phyloP scores from a whole-genome alignment of 1,139 yeast species.

The Pneumocystis jirovecii region DNA sequence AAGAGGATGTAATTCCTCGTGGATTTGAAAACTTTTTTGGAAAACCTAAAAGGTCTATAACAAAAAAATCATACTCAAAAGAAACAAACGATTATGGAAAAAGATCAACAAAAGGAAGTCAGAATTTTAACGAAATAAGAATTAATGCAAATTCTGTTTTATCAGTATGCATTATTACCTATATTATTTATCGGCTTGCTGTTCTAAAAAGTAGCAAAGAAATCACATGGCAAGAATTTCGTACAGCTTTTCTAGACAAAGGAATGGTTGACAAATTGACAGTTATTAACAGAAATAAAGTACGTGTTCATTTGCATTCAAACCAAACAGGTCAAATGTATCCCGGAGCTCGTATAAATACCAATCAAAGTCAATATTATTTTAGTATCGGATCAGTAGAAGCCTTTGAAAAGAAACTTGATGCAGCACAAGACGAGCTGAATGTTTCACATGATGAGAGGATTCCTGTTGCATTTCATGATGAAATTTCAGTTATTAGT shows the following conservation, averaged over 20 bases:
- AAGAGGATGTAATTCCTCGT: conserved; percentile 3
- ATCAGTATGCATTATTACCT: conserved; percentile 5
- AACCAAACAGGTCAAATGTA: conserved; percentile 31
- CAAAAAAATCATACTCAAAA: conserved; percentile 4
- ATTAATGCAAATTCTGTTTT: conserved; percentile 8
- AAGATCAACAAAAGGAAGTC: conserved; percentile 5
- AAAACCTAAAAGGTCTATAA: neutral
- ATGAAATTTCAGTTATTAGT: conserved; percentile 49
- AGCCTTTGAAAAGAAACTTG: conserved; percentile 73
- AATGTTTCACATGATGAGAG: conserved; percentile 49
- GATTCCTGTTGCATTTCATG: conserved; percentile 69
- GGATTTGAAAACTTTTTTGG: conserved; percentile 11
- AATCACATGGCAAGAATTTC: conserved; percentile 83
- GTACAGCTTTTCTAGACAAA: conserved; percentile 61
- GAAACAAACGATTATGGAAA: conserved; percentile 2
- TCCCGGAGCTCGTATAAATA: conserved; percentile 13
- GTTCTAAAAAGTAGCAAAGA: conserved; percentile 19
- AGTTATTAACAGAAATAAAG: conserved; percentile 66
- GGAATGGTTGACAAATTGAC: conserved; percentile 65
- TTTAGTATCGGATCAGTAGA: conserved; percentile 89
- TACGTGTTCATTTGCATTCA: conserved; percentile 56
- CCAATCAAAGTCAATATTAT: conserved; percentile 19
- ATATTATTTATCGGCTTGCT: conserved; percentile 6
- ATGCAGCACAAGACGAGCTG: conserved; percentile 55
- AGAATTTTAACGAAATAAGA: conserved; percentile 4